Evolutionary conservation across 208 protist species (phyloP), one percentile per base, ranked within the genome.

Genomic region (Trypanosoma scelopori): DNA sequence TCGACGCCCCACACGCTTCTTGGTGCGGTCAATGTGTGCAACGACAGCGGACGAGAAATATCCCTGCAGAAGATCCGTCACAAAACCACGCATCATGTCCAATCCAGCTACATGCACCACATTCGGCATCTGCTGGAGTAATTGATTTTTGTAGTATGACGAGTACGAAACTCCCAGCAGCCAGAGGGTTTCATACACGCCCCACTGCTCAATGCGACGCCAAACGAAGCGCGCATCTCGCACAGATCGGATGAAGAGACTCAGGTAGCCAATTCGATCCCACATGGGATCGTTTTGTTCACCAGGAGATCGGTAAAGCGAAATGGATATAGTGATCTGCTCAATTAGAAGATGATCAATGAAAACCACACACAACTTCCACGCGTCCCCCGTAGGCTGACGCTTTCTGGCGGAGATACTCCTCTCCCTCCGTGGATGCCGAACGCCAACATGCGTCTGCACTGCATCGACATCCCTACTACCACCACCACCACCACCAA

Each of bases 201-300:
- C 41, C 3, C 59, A 32, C 49, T 84, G 82, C 47, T 93, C 74
- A 55, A 91, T 71, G 11, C 78, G 59, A 27, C 79, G 74, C 81
- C 83, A 93, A 28, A 88, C 78, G 39, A 93, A 71, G 22, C 79
- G 78, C 1, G 79, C 79, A 42, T 93, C 87, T 49, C 78, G 69
- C 12, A 89, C 83, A 51, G 84, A 91, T 50, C 82, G 75, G 56
- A 93, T 68, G 53, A 93, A 70, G 12, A 90, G 67, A 66, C 82
- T 91, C 37, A 82, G 61, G 12, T 82, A 75, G 43, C 82, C 84
- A 6, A 87, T 51, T 20, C 73, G 61, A 62, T 87, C 72, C 73
- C 84, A 85, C 62, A 93, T 80, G 16, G 87, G 87, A 73, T 93
- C 87, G 49, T 85, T 79, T 30, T 74, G 60, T 51, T 79, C 79